Evolutionary conservation across 1,284 basidiomycete genomes (phyloP).

Genomic region (Tausonia pullulans): DNA sequence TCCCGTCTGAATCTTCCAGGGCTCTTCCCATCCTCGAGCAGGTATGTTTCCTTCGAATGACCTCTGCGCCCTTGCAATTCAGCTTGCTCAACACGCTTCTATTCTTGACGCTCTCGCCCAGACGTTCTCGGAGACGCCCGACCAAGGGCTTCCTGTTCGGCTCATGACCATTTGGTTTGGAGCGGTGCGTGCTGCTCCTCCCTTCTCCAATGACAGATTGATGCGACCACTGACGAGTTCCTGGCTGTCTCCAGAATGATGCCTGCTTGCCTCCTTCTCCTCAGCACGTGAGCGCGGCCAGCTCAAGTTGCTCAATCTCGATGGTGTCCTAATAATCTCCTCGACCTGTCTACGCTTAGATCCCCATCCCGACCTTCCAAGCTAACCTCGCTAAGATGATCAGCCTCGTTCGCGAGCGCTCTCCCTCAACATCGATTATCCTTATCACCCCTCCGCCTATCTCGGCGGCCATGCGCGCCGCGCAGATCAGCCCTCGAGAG

Average conservation of each 20-base stretch:
- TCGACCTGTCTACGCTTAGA: constrained; percentile 37
- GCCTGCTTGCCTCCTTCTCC: constrained; percentile 44
- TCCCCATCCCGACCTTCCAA: constrained; percentile 56
- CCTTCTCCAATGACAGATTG: too few species aligned
- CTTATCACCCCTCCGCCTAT: constrained; percentile 77
- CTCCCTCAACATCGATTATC: constrained; percentile 61
- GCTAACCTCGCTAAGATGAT: constrained; percentile 55
- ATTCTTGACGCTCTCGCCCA: constrained; percentile 35
- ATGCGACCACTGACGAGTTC: too few species aligned
- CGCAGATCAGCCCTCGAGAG: constrained; percentile 32
- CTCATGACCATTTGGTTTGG: constrained; percentile 79
- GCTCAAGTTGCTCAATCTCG: constrained; percentile 3
- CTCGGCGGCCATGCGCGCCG: constrained; percentile 46
- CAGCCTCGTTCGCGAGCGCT: constrained; percentile 49
- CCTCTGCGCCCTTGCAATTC: background rate
- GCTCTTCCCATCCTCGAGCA: constrained; percentile 63
- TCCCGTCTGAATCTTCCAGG: constrained; percentile 28
- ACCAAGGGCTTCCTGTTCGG: constrained; percentile 41
- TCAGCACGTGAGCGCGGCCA: constrained; percentile 25
- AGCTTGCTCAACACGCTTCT: constrained; percentile 26
- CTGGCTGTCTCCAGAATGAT: constrained; percentile 45
- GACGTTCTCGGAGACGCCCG: too few species aligned
- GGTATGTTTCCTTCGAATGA: constrained; percentile 34
- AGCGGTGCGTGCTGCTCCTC: constrained; percentile 31
- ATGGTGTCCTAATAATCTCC: background rate